Evolutionary conservation across 495 filamentous ascomycete species (phyloP).

Genomic region (Trichoderma erinaceum): DNA sequence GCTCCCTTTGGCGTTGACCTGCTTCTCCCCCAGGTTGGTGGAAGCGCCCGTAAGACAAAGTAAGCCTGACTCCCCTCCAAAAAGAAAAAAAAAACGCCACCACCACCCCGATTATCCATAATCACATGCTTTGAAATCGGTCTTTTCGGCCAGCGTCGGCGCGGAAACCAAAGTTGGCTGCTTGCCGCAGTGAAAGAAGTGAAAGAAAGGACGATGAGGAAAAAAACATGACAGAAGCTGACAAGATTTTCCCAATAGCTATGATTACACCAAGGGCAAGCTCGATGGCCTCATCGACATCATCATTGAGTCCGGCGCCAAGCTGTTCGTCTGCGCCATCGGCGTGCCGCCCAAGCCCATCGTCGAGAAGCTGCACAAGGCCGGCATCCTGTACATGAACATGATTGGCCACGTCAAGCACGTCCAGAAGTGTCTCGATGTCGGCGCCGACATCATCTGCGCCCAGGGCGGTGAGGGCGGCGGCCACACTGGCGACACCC

Average conservation of each 20-base stretch:
- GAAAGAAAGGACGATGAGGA: constrained; percentile 2
- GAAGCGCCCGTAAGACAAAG: constrained; percentile 91
- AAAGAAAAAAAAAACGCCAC: neutral
- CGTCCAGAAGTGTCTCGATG: constrained; percentile 84
- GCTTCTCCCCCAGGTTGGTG: constrained; percentile 88
- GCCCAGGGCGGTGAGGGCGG: constrained; percentile 90
- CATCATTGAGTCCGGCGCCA: constrained; percentile 83
- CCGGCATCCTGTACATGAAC: constrained; percentile 96
- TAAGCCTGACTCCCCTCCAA: constrained; percentile 36
- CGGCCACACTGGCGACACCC: constrained; percentile 86
- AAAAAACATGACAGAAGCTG: constrained; percentile 10
- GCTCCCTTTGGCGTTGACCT: constrained; percentile 98
- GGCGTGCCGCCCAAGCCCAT: constrained; percentile 85
- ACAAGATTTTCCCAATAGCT: constrained; percentile 48
- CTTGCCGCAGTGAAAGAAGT: neutral
- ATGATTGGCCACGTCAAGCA: constrained; percentile 99
- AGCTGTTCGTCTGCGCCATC: constrained; percentile 93
- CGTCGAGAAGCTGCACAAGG: constrained; percentile 81
- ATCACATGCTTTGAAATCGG: constrained; percentile 10
- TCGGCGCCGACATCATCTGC: constrained; percentile 87
- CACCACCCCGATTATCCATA: neutral
- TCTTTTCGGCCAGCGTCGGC: neutral
- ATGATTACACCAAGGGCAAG: constrained; percentile 99
- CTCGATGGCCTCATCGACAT: constrained; percentile 85
- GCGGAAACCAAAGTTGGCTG: neutral